Evolutionary conservation across 2,329 filamentous ascomycete genomes (phyloP).

Genomic region (Epichloe brachyelytri): DNA sequence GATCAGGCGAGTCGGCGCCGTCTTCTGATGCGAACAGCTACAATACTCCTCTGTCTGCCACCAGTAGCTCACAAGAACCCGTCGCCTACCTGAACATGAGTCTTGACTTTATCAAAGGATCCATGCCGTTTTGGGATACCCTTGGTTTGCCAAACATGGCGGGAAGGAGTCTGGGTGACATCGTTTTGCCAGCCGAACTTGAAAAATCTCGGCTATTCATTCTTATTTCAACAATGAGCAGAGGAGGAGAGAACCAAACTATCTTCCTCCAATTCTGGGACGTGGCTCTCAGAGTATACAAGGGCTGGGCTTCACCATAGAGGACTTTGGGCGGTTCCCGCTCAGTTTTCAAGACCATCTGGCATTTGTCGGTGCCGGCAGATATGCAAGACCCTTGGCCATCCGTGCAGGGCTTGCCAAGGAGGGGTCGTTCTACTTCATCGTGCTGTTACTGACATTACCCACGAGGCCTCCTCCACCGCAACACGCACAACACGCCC

Average conservation of each 20-base stretch:
- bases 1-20: slow-evolving; percentile 34
- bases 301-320: slow-evolving; percentile 37
- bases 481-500: slow-evolving; percentile 34
- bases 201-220: slow-evolving; percentile 36
- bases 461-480: slow-evolving; percentile 18
- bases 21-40: slow-evolving; percentile 1
- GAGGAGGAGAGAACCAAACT: slow-evolving; percentile 44
- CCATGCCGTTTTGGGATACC: slow-evolving; percentile 40
- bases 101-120: slow-evolving; percentile 44
- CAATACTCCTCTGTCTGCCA: slow-evolving; percentile 7
- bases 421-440: slow-evolving; percentile 48
- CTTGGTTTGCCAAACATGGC: slow-evolving; percentile 35
- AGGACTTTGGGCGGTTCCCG: slow-evolving; percentile 38
- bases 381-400: slow-evolving; percentile 35
- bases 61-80: slow-evolving; percentile 31
- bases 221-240: slow-evolving; percentile 44
- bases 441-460: slow-evolving; percentile 36
- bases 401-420: slow-evolving; percentile 45
- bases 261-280: slow-evolving; percentile 50
- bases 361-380: slow-evolving; percentile 38
- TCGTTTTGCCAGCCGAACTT: slow-evolving; percentile 38
- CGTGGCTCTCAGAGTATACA: slow-evolving; percentile 43
- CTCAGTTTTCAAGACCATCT: slow-evolving; percentile 42
- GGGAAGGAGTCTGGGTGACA: slow-evolving; percentile 39
- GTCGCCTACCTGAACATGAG: slow-evolving; percentile 46